These are phyloP conservation scores for Phytophthora litchii DNA, from an alignment of 352 stramenopile species.

Conservation along the genomic window DNA sequence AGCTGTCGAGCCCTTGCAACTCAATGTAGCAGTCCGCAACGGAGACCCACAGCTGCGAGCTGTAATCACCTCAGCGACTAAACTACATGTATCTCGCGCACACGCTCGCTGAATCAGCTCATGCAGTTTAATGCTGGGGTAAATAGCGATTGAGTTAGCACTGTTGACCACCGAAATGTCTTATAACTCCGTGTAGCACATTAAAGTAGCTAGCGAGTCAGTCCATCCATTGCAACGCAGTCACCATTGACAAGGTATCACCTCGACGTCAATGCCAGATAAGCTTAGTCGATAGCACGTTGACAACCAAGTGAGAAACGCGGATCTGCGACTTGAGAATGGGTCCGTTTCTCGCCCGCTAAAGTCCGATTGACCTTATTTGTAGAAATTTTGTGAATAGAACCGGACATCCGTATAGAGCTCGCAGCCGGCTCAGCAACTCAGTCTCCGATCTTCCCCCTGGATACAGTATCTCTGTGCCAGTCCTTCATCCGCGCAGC, in stretches of 20 bases:
- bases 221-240: too few species aligned
- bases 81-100: too few species aligned
- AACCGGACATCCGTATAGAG: conserved; percentile 16
- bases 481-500: conserved; percentile 27
- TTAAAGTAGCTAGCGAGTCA: too few species aligned
- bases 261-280: background rate
- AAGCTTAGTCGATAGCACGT: too few species aligned
- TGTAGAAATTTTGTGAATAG: background rate
- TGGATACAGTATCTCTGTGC: conserved; percentile 1
- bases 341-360: background rate
- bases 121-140: too few species aligned
- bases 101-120: too few species aligned
- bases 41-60: too few species aligned
- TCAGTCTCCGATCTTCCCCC: conserved; percentile 32
- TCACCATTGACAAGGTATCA: too few species aligned
- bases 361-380: conserved; percentile 7
- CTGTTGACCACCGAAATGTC: conserved; percentile 4
- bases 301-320: too few species aligned
- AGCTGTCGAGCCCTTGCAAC: background rate
- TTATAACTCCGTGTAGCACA: background rate
- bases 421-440: conserved; percentile 16
- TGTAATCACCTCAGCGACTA: too few species aligned
- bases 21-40: too few species aligned
- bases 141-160: background rate
- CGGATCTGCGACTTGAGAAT: conserved; percentile 28